Conservation (phyloP, 75 land plant genomes). For the Isoetes taiwanensis region DNA sequence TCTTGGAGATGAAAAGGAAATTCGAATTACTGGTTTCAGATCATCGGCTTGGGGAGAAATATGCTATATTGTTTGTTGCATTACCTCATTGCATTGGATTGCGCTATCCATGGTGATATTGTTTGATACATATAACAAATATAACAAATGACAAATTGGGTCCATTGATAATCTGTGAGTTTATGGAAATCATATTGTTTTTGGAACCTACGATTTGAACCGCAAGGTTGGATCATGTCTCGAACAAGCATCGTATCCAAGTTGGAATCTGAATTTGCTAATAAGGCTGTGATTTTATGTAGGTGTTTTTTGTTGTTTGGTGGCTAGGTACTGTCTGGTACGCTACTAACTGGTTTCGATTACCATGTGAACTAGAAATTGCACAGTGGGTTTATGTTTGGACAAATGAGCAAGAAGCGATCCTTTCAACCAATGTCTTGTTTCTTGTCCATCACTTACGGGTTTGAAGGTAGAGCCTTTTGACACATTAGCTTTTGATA, state of each 20-base stretch:
- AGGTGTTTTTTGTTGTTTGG: constrained; percentile 33
- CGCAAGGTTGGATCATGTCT: constrained; percentile 19
- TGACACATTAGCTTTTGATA: neutral
- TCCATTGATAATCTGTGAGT: constrained; percentile 34
- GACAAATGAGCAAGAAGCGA: constrained; percentile 18
- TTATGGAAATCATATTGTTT: constrained; percentile 28
- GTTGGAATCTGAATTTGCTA: no score
- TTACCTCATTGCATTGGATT: constrained; percentile 25
- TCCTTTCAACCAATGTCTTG: constrained; percentile 25
- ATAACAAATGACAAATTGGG: constrained; percentile 31
- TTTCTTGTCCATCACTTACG: constrained; percentile 14
- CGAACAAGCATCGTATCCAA: no score
- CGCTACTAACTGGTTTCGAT: constrained; percentile 25
- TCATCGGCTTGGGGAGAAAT: constrained; percentile 25
- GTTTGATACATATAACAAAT: constrained; percentile 33
- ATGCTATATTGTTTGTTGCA: constrained; percentile 25
- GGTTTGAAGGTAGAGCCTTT: constrained; percentile 16
- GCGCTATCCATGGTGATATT: constrained; percentile 23
- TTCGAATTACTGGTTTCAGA: constrained; percentile 16
- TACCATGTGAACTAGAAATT: constrained; percentile 24
- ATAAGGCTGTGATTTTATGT: no score
- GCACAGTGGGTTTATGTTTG: constrained; percentile 25
- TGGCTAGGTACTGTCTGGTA: constrained; percentile 32
- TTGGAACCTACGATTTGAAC: constrained; percentile 29
- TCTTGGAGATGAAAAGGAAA: constrained; percentile 17